These are phyloP conservation scores for Blastocystis sp. DNA, from an alignment of 352 stramenopile species.

Conservation along the genomic window DNA sequence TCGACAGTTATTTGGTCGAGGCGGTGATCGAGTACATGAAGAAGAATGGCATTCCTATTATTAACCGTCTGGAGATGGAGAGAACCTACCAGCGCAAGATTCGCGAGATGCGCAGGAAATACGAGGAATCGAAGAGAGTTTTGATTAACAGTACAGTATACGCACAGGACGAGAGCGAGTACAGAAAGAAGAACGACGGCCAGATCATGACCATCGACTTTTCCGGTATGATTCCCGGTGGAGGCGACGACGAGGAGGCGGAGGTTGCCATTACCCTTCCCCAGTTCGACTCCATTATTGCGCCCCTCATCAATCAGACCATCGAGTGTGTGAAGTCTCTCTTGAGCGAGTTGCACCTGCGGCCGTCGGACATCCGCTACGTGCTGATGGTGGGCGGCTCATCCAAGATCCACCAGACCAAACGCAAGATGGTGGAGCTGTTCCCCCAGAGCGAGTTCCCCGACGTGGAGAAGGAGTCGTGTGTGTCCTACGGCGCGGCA, in stretches of 20 bases:
- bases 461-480: constrained; percentile 5
- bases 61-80: constrained; percentile 76
- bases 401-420: not conserved
- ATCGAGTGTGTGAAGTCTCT: not conserved
- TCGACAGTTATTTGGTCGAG: constrained; percentile 74
- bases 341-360: constrained; percentile 6
- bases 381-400: constrained; percentile 42
- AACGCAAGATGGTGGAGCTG: not conserved
- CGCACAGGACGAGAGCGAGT: not conserved
- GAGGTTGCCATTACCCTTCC: not conserved
- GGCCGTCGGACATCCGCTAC: constrained; percentile 10
- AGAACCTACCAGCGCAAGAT: not conserved
- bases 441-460: constrained; percentile 24
- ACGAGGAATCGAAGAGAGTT: constrained; percentile 7
- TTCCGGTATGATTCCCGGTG: not conserved
- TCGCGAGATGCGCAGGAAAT: not conserved
- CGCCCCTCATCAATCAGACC: not conserved
- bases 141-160: not conserved
- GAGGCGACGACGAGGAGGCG: not conserved
- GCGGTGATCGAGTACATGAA: constrained; percentile 87
- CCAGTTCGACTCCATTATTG: not conserved
- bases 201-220: constrained; percentile 2
- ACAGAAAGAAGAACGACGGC: not conserved
- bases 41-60: constrained; percentile 86
- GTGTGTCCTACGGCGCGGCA: constrained; percentile 18